Evolutionary conservation across 2,329 filamentous ascomycete genomes (phyloP).

Genomic region (Talaromyces sp.): DNA sequence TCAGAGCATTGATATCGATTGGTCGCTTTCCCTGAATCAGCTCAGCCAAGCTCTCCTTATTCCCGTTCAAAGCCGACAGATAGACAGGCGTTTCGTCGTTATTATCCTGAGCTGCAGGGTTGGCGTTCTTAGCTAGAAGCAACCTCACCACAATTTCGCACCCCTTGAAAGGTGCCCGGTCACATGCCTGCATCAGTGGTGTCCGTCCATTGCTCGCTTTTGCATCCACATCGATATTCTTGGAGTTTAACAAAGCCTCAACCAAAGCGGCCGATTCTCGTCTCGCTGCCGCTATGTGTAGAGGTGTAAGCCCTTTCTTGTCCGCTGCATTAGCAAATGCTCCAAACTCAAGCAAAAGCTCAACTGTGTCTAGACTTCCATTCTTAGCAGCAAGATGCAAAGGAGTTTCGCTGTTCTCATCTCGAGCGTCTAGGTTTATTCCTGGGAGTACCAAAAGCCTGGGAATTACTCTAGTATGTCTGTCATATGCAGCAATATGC

Average conservation of each 20-base stretch:
- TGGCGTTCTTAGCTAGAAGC: neutral
- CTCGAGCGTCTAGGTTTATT: neutral
- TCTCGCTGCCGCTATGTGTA: neutral
- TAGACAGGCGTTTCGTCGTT: neutral
- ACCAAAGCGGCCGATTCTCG: neutral
- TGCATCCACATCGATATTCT: neutral
- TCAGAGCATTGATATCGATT: neutral
- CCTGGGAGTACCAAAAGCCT: neutral
- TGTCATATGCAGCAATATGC: neutral
- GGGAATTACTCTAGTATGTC: neutral
- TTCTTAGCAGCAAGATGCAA: constrained; percentile 2
- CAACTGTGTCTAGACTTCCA: neutral
- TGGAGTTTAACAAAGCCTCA: neutral
- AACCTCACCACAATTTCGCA: neutral
- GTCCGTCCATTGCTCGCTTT: neutral
- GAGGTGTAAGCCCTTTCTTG: constrained; percentile 3
- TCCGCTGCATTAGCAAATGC: constrained; percentile 2
- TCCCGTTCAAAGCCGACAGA: neutral
- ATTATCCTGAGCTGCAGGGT: neutral
- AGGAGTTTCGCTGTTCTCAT: neutral
- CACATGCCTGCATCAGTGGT: neutral
- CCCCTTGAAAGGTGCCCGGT: neutral
- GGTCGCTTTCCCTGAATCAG: neutral
- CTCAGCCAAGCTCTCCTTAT: neutral
- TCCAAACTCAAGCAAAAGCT: neutral